Conservation (phyloP, 371 early-diverging fungal species). For the Blakeslea trispora region DNA sequence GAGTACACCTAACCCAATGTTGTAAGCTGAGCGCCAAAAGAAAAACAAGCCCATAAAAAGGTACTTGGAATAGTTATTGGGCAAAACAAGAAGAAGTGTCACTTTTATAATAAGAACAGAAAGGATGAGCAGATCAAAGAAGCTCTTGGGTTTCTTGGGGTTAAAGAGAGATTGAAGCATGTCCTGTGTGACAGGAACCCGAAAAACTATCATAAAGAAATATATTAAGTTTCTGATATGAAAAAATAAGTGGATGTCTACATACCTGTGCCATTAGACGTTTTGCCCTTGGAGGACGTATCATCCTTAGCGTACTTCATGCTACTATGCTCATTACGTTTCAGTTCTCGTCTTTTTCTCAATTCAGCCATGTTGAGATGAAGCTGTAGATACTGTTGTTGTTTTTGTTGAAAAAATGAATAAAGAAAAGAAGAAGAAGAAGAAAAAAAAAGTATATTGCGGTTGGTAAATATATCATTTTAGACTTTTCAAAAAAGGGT, state of each 20-base stretch:
- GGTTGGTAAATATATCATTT: no score
- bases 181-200: constrained; percentile 67
- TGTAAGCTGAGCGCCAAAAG: constrained; percentile 81
- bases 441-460: no score
- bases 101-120: constrained; percentile 58
- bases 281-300: constrained; percentile 45
- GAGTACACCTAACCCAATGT: constrained; percentile 77
- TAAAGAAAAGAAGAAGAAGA: background rate
- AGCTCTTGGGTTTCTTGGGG: constrained; percentile 59
- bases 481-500: no score
- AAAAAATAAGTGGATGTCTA: no score
- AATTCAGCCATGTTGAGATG: background rate
- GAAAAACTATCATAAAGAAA: constrained; percentile 38
- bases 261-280: constrained; percentile 54
- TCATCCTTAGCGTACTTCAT: constrained; percentile 5
- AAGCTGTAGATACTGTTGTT: background rate
- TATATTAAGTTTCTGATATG: background rate
- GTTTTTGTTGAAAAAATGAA: background rate
- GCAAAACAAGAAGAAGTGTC: constrained; percentile 56
- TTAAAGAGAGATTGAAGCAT: constrained; percentile 66
- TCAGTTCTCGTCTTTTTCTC: background rate
- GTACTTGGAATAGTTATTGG: constrained; percentile 34
- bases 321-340: background rate
- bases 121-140: constrained; percentile 72
- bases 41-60: constrained; percentile 65